phyloP scores from a whole-genome alignment of 768 basidiomycete genomes.

The Collybia nuda region DNA sequence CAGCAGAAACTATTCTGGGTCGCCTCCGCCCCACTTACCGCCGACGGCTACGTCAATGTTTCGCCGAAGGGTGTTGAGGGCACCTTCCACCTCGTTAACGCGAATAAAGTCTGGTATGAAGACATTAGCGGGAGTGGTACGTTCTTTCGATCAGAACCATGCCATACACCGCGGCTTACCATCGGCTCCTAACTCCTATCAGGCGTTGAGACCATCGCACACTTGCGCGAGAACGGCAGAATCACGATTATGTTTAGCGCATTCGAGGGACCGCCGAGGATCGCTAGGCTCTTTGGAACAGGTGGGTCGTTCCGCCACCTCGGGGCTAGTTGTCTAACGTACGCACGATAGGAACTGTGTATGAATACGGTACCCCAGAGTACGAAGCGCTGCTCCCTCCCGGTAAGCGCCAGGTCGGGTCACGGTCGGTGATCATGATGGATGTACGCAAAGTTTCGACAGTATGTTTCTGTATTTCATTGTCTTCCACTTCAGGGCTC shows the following conservation, averaged over 20 bases:
- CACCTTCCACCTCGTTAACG: conserved; percentile 60
- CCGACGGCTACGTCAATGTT: conserved; percentile 63
- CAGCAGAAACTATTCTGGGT: conserved; percentile 75
- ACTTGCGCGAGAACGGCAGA: conserved; percentile 61
- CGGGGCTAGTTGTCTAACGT: neutral
- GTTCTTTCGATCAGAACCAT: conserved; percentile 13
- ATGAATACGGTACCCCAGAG: conserved; percentile 64
- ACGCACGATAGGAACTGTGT: conserved; percentile 42
- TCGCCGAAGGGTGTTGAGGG: conserved; percentile 66
- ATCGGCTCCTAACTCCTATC: neutral
- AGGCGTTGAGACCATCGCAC: conserved; percentile 43
- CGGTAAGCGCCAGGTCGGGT: conserved; percentile 49
- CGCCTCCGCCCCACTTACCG: conserved; percentile 59
- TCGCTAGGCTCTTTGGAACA: conserved; percentile 57
- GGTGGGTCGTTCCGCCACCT: conserved; percentile 31
- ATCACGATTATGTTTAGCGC: conserved; percentile 63
- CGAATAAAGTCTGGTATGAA: conserved; percentile 69
- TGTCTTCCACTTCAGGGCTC: neutral
- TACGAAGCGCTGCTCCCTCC: conserved; percentile 52
- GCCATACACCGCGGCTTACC: neutral
- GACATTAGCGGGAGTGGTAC: conserved; percentile 69
- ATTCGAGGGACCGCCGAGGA: conserved; percentile 50
- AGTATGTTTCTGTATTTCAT: conserved; percentile 24
- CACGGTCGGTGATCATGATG: conserved; percentile 59
- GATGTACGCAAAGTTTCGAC: conserved; percentile 58